Base-by-base conservation (phyloP, 2,329 filamentous ascomycete genomes). In the Phyllosticta citribraziliensis region DNA sequence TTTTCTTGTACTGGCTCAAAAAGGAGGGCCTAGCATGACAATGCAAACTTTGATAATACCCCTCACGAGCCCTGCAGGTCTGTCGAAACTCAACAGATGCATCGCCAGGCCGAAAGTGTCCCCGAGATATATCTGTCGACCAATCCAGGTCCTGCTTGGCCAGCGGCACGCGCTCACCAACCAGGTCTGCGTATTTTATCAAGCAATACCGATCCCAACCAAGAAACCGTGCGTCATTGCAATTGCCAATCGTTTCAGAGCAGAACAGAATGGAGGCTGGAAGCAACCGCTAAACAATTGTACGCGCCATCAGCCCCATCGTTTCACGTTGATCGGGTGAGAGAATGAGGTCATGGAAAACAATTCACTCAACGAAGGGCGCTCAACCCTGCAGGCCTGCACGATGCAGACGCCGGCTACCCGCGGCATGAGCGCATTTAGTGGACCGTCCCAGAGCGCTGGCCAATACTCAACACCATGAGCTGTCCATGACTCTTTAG, bases 11-110 rank as follows among this genome's bases (percentile, higher is more conserved):
- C 24, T 30, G 58, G 58, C 58, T 50, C 24, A 25, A 51, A 56
- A 60, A 55, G 25, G 53, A 47, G 40, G 19, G 53, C 58, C 19
- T 30, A 51, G 40, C 52, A 56, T 54, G 58, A 60, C 50, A 59
- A 53, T 60, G 58, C n/a, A 35, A 56, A 14, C 33, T 51, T 30
- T 56, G 52, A 33, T 60, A 60, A 60, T 60, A 55, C 25, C 40
- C 40, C 14, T 47, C 40, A 47, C 40, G 14, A 47, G 40, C 40
- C 40, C 40, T 47, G 40, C 40, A 47, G 40, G 17, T 47, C 14
- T n/a, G 5, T 19, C n/a, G 40, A 47, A 30, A 47, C 40, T 47
- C 40, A 47, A 47, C 40, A 47, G 5, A 47, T 47, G 40, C 40
- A 47, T n/a, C 40, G 40, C 40, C 17, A 47, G 17, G 19, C 40